Evolutionary conservation across 805 yeast species (phyloP).

Genomic region (Kluyveromyces starmeri): DNA sequence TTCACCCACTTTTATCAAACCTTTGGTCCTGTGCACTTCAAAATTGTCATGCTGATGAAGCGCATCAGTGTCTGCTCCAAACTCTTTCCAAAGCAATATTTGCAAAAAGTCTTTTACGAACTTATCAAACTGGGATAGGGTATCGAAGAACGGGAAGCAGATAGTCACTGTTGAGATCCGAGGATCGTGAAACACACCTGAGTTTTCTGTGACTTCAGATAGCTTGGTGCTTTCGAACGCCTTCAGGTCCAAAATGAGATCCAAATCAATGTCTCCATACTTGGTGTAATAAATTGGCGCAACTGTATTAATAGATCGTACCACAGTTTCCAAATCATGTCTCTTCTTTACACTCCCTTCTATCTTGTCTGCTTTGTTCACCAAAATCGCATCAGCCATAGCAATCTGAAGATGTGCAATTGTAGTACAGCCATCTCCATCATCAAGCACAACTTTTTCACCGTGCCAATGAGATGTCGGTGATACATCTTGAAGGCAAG

Average conservation of each 20-base stretch:
- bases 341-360: constrained; percentile 20
- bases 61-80: constrained; percentile 37
- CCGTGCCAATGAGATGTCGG: constrained; percentile 63
- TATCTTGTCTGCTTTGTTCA: constrained; percentile 69
- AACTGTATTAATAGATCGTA: constrained; percentile 48
- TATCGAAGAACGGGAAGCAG: constrained; percentile 34
- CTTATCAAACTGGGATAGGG: constrained; percentile 31
- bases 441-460: constrained; percentile 31
- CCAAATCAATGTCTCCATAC: constrained; percentile 64
- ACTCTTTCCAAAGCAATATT: constrained; percentile 54
- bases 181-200: constrained; percentile 37
- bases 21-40: constrained; percentile 81
- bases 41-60: constrained; percentile 23
- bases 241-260: constrained; percentile 62
- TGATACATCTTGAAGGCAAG: constrained; percentile 53
- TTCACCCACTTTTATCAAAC: constrained; percentile 43
- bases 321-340: constrained; percentile 29
- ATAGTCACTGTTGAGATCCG: constrained; percentile 47
- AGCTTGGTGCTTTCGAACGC: constrained; percentile 49
- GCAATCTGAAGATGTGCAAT: constrained; percentile 89
- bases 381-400: constrained; percentile 70
- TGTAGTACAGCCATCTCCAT: constrained; percentile 38
- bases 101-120: constrained; percentile 58
- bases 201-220: constrained; percentile 7
- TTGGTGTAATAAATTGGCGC: constrained; percentile 61